A percentile compares a stretch with the other conserved stretches of the same genome.
Conservation (phyloP, 2,329 filamentous ascomycete species). For the Monosporascus ibericus region DNA sequence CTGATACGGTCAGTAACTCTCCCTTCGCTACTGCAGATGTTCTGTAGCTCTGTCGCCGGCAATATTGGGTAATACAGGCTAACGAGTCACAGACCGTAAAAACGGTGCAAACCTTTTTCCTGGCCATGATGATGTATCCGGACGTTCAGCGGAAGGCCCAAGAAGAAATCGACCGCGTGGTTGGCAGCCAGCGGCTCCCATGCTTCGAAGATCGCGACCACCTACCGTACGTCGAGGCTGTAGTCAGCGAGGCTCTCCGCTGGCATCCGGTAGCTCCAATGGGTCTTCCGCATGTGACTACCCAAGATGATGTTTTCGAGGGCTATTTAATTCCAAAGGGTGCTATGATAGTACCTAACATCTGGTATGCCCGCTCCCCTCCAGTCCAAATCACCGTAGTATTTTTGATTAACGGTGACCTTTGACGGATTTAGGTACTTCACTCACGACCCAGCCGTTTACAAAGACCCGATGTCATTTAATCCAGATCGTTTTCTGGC, state of each 20-base stretch:
- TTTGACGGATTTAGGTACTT: not conserved
- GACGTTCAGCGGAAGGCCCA: conserved; percentile 40
- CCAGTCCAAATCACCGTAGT: no score
- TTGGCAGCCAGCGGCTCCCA: conserved; percentile 39
- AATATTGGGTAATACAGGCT: no score
- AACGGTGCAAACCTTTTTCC: conserved; percentile 14
- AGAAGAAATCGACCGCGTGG: conserved; percentile 38
- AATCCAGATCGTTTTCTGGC: conserved; percentile 12
- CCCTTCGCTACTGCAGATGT: no score
- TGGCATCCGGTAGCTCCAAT: conserved; percentile 28
- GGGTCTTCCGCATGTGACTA: conserved; percentile 4
- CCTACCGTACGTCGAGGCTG: conserved; percentile 37
- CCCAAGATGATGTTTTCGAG: conserved; percentile 6
- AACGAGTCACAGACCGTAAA: not conserved
- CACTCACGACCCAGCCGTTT: conserved; percentile 5
- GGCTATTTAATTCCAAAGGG: conserved; percentile 14
- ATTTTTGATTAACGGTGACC: no score
- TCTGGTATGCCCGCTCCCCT: conserved; percentile 6
- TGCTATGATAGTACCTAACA: conserved; percentile 7
- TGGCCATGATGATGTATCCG: conserved; percentile 36
- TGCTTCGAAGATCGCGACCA: conserved; percentile 36
- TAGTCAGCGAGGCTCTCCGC: conserved; percentile 41
- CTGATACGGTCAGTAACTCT: not conserved
- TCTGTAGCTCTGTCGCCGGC: no score
- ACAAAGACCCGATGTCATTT: conserved; percentile 6